Base-by-base conservation (phyloP, 176 grass and related monocot species). In the Olyra latifolia region DNA sequence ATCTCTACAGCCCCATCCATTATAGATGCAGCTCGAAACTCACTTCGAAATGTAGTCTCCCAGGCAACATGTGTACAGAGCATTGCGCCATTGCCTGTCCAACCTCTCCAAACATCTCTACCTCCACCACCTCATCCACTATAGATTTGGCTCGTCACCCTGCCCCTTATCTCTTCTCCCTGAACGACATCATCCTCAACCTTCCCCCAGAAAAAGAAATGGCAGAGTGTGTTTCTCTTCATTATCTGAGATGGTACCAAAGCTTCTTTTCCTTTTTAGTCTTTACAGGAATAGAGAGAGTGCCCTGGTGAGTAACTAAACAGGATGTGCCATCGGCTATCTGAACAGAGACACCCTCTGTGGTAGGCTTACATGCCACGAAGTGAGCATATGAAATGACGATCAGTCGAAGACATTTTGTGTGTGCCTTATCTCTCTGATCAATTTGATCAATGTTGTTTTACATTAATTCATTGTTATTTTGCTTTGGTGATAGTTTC, bases 401-500 rank as follows among this genome's bases (percentile, higher is more conserved):
- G 4, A 85, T 55, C 19, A 32, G 50, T 62, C 39, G 20, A 71
- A 53, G 56, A 35, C 32, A 65, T 55, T 68, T 40, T 63, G 20
- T 53, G 41, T 70, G 53, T 79, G 57, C 30, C 46, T 1, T 10
- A 65, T 45, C 35, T 35, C 46, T 45, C 76, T 49, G 27, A 28
- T 23, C 48, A 56, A 57, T 72, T 56, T 73, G 27, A 77, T 69
- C 68, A 20, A 24, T 63, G 38, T 62, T 70, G 30, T 6, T 64
- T 63, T 16, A 20, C 29, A 20, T 59, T 44, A 39, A 64, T 72
- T 78, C 10, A 24, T 87, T 67, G 5, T 65, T 79, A 74, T 48
- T 72, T 25, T 13, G 7, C 32, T 41, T 8, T 45, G 25, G 20
- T 78, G 53, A 7, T 29, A 24, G 3, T n/a, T 87, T 57, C 45